These are phyloP conservation scores for Thielaviopsis punctulata DNA, from an alignment of 2,329 filamentous ascomycete genomes.

Conservation along the genomic window DNA sequence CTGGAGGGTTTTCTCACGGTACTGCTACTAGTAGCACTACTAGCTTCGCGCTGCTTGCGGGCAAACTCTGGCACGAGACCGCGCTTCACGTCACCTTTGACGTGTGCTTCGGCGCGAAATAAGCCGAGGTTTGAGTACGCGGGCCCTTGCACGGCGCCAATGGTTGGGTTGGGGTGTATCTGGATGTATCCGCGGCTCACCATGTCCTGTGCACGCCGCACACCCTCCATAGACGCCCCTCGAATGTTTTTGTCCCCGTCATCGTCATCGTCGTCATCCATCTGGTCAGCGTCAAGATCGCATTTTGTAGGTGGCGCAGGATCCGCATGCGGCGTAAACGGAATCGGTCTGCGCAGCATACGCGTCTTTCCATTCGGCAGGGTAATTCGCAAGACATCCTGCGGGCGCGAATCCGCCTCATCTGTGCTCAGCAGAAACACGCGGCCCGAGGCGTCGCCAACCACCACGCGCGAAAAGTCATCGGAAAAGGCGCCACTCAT, in stretches of 20 bases:
- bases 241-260: conserved; percentile 11
- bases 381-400: conserved; percentile 22
- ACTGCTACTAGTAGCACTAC: too few species aligned
- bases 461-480: conserved; percentile 34
- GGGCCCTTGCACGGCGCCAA: conserved; percentile 40
- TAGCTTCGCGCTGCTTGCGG: background rate
- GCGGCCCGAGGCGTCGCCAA: conserved; percentile 45
- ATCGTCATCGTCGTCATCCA: conserved; percentile 7
- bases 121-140: conserved; percentile 29
- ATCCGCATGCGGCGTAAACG: conserved; percentile 33
- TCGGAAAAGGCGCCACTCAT: conserved; percentile 41
- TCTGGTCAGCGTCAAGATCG: conserved; percentile 13
- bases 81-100: conserved; percentile 22
- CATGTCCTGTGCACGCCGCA: conserved; percentile 18
- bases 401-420: conserved; percentile 23
- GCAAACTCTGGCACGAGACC: conserved; percentile 1
- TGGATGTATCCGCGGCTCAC: conserved; percentile 25
- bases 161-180: conserved; percentile 26
- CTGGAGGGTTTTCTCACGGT: too few species aligned
- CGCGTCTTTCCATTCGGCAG: conserved; percentile 17
- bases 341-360: conserved; percentile 27
- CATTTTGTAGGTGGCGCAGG: conserved; percentile 22
- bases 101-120: conserved; percentile 32
- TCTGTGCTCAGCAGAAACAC: conserved; percentile 37
- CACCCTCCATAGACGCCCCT: conserved; percentile 13